Percentiles rank a stretch among this genome's conserved stretches.
Evolutionary conservation across 2,329 filamentous ascomycete species (phyloP).

Genomic region (Atkinsonella hypoxylon): DNA sequence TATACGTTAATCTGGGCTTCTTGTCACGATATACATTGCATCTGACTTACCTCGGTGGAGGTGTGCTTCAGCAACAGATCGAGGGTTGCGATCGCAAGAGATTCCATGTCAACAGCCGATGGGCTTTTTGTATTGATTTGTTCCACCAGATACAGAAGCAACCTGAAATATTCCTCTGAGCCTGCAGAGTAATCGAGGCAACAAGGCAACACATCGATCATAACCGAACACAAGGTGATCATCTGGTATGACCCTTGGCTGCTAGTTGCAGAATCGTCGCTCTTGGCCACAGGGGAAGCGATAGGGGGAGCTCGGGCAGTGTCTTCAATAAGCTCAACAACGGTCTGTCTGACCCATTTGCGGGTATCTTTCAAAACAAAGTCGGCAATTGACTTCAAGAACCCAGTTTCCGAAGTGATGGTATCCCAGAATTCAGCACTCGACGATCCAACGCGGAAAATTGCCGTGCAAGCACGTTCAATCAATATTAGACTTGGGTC

Average conservation of each 20-base stretch:
- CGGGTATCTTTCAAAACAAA: constrained; percentile 19
- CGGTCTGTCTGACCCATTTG: constrained; percentile 17
- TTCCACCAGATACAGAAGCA: constrained; percentile 17
- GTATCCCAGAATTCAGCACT: constrained; percentile 18
- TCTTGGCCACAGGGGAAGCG: constrained; percentile 1
- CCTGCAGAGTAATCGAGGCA: constrained; percentile 19
- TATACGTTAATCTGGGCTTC: background rate
- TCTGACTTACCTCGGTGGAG: constrained; percentile 26
- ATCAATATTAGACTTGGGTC: constrained; percentile 17
- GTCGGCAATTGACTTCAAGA: constrained; percentile 13
- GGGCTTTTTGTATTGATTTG: constrained; percentile 3
- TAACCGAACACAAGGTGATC: constrained; percentile 18
- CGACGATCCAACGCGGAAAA: constrained; percentile 18
- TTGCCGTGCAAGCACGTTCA: constrained; percentile 15
- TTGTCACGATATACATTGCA: constrained; percentile 2
- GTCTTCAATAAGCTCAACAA: constrained; percentile 22
- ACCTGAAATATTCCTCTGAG: constrained; percentile 33
- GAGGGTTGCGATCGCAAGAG: constrained; percentile 18
- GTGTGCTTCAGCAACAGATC: constrained; percentile 26
- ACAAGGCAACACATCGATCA: constrained; percentile 22
- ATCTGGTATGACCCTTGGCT: constrained; percentile 5
- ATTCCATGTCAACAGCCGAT: constrained; percentile 19
- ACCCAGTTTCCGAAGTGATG: constrained; percentile 11
- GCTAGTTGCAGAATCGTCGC: background rate
- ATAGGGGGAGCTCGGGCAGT: constrained; percentile 9